Conservation (phyloP, 352 stramenopile species). For the Elongisporangium undulatum region DNA sequence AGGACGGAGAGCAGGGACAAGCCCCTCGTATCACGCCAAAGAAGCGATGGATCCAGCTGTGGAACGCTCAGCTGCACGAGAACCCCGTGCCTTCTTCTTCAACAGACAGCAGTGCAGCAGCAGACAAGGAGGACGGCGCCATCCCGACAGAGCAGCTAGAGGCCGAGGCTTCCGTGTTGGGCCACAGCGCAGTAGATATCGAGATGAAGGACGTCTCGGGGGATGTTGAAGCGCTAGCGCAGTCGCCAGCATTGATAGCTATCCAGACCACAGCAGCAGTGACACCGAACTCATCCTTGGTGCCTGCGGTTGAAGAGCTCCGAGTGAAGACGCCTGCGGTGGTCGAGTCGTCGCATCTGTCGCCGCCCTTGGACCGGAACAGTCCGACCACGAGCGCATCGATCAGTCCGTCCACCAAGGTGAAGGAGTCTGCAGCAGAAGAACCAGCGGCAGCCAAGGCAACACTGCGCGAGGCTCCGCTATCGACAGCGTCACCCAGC, state of each 20-base stretch:
- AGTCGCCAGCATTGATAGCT: background rate
- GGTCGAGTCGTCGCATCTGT: slow-evolving; percentile 44
- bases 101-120: slow-evolving; percentile 11
- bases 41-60: slow-evolving; percentile 74
- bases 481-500: slow-evolving; percentile 15
- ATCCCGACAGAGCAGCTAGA: background rate
- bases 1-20: slow-evolving; percentile 11
- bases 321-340: slow-evolving; percentile 44
- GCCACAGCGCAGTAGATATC: slow-evolving; percentile 5
- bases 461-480: slow-evolving; percentile 16
- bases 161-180: slow-evolving; percentile 2
- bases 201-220: background rate
- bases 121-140: slow-evolving; percentile 2
- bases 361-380: slow-evolving; percentile 37
- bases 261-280: background rate
- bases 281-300: background rate
- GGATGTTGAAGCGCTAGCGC: background rate
- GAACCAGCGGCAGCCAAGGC: background rate
- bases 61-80: slow-evolving; percentile 44
- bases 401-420: slow-evolving; percentile 48
- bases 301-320: slow-evolving; percentile 16
- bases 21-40: slow-evolving; percentile 53
- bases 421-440: slow-evolving; percentile 20
- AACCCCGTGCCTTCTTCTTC: background rate
- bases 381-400: slow-evolving; percentile 33